A percentile compares a stretch with the other conserved stretches of the same genome.
Evolutionary conservation across 495 filamentous ascomycete genomes (phyloP).

Genomic region (Tuber magnatum): DNA sequence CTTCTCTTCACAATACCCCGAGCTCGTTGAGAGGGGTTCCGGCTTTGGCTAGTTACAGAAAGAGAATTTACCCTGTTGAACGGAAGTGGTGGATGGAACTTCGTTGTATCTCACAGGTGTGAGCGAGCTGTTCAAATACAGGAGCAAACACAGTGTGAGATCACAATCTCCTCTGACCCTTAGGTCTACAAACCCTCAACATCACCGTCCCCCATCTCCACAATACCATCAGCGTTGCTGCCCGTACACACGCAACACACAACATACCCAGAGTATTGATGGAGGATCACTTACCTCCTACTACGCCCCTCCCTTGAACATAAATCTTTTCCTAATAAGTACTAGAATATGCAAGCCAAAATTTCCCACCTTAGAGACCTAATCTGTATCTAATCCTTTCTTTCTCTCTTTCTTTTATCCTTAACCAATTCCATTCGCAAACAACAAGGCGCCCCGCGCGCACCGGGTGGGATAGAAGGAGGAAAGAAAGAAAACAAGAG

Average conservation of each 20-base stretch:
- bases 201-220: no score
- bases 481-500: not conserved
- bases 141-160: no score
- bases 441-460: rapidly evolving
- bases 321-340: not conserved
- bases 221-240: no score
- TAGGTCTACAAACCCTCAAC: no score
- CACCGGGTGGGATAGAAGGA: not conserved
- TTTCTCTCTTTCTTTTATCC: not conserved
- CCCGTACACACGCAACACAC: no score
- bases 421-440: not conserved
- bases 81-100: no score
- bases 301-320: not conserved
- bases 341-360: not conserved
- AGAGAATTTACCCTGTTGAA: no score
- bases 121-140: no score
- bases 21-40: not conserved
- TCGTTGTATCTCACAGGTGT: no score
- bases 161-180: no score
- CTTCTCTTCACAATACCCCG: not conserved
- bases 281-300: not conserved
- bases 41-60: not conserved
- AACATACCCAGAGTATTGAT: not conserved
- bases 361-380: not conserved
- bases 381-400: not conserved